Evolutionary conservation across 805 yeast species (phyloP), one percentile per base, ranked within the genome.

Genomic region (Candida maesae): DNA sequence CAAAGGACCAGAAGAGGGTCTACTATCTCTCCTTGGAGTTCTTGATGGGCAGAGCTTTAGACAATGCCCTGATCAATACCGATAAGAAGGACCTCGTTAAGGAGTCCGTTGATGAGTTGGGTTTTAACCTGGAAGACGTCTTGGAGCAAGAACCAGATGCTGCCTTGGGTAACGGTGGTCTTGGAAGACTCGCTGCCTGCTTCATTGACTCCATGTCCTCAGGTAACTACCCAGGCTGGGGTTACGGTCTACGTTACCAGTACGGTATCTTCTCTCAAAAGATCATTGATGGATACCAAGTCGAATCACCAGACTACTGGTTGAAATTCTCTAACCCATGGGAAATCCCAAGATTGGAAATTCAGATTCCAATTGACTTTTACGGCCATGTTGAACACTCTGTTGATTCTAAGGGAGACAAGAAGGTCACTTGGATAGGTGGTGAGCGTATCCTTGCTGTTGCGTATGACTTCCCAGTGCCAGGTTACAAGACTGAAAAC

Each of bases 251-350:
- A 52, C 82, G 95, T 60, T 89, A 89, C 67, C 88, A 88, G 64
- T 89, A 90, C 60, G 97, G 97, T 62, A 89, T 89, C 53, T 89
- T 89, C 66, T 78, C 88, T 51, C 97, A 89, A 67, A 80, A 79
- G 61, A 87, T 89, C 57, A 74, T 87, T 52, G 86, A 90, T 58
- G 97, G 96, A 10, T 86, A 85, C 66, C 97, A 89, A 66, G 95
- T 90, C 28, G 97, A 89, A 65, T 74, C 87, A 25, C 97, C 97
- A 11, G 97, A 89, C 61, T 86, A 89, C 63, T 89, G 97, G 97
- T 73, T 89, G 51, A 83, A 83, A 53, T 83, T 75, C 60, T 78
- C 88, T 49, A 86, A 88, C 57, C 95, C 97, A 15, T 89, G 97
- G 97, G 96, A 89, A 63, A 81, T 90, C 49, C 84, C 84, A 51